phyloP scores from a whole-genome alignment of 345 rosid genomes.

The Bruguiera gymnorhiza region DNA sequence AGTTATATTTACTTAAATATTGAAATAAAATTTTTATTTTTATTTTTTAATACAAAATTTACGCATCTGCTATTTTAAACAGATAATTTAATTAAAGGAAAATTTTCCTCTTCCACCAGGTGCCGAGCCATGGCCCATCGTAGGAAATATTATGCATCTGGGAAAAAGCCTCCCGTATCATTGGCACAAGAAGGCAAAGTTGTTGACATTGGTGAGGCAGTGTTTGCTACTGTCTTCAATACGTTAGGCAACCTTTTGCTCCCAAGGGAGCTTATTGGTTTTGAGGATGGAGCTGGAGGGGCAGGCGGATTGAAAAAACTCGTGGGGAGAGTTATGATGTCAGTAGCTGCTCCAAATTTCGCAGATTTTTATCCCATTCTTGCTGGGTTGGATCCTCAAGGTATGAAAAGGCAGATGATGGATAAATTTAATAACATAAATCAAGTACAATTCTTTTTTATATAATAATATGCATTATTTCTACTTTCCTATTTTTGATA shows the following conservation, averaged over 20 bases:
- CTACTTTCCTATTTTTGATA: too few species aligned
- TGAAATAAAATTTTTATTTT: too few species aligned
- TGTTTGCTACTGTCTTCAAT: slow-evolving; percentile 15
- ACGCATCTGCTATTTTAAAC: too few species aligned
- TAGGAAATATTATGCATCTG: slow-evolving; percentile 17
- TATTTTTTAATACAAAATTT: too few species aligned
- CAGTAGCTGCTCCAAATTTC: not conserved
- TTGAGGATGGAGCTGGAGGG: not conserved
- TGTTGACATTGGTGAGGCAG: slow-evolving; percentile 9
- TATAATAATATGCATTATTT: too few species aligned
- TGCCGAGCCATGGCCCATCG: slow-evolving; percentile 17
- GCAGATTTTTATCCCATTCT: slow-evolving; percentile 11
- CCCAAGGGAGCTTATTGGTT: not conserved
- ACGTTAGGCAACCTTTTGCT: slow-evolving; percentile 2
- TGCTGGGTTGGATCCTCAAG: slow-evolving; percentile 15
- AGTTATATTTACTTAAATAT: too few species aligned
- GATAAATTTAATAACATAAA: not conserved
- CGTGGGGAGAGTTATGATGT: not conserved
- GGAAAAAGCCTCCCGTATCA: slow-evolving; percentile 7
- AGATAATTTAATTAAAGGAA: too few species aligned
- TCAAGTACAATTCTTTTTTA: too few species aligned
- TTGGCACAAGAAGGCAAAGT: slow-evolving; percentile 9
- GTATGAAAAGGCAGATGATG: not conserved
- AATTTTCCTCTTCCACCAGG: slow-evolving; percentile 5
- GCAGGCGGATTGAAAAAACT: not conserved